Conservation (phyloP, 345 rosid genomes). For the Leavenworthia alabamica region DNA sequence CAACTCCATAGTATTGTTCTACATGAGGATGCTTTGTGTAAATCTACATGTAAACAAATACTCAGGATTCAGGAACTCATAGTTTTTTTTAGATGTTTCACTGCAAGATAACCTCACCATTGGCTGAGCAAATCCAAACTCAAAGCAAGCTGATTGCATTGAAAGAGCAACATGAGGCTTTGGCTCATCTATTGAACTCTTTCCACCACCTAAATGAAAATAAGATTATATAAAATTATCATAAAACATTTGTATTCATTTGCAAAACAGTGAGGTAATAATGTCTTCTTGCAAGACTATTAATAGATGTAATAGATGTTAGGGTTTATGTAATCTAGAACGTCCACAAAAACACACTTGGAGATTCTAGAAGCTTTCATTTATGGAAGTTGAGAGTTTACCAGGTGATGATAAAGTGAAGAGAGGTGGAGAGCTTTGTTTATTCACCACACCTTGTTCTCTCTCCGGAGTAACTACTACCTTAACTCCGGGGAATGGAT, state of each 20-base stretch:
- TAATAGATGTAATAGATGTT: neutral
- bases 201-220: slow-evolving; percentile 45
- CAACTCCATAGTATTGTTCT: slow-evolving; percentile 62
- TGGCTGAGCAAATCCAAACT: slow-evolving; percentile 63
- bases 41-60: slow-evolving; percentile 35
- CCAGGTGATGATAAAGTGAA: slow-evolving; percentile 55
- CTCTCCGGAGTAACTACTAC: slow-evolving; percentile 31
- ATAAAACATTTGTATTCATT: neutral
- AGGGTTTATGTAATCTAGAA: neutral
- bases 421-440: slow-evolving; percentile 36
- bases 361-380: neutral
- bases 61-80: slow-evolving; percentile 2
- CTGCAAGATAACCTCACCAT: slow-evolving; percentile 33
- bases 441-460: slow-evolving; percentile 36
- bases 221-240: neutral
- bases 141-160: slow-evolving; percentile 49
- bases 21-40: slow-evolving; percentile 52
- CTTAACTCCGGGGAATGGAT: slow-evolving; percentile 38
- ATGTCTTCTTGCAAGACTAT: neutral
- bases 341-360: neutral
- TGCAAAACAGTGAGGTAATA: neutral
- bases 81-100: neutral
- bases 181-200: slow-evolving; percentile 41
- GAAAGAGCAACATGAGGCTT: slow-evolving; percentile 44
- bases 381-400: slow-evolving; percentile 8